phyloP scores from a whole-genome alignment of 2,329 filamentous ascomycete genomes.

The Calonectria pseudoturangicola region DNA sequence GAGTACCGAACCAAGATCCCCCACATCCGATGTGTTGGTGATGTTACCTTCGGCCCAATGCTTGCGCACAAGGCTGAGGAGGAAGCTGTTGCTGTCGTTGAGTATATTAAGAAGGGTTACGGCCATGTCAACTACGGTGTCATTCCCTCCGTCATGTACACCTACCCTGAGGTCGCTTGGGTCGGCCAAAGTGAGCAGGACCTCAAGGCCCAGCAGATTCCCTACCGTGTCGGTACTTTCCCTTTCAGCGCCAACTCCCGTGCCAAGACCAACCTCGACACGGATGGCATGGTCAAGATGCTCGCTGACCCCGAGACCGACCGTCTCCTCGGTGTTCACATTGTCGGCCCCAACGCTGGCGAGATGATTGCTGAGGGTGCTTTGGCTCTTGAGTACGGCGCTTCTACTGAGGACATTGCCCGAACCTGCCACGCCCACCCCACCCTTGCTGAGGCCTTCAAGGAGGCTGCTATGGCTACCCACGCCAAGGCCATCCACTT shows the following conservation, averaged over 20 bases:
- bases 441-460: slow-evolving; percentile 97
- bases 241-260: slow-evolving; percentile 98
- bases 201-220: slow-evolving; percentile 90
- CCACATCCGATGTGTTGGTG: slow-evolving; percentile 97
- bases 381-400: slow-evolving; percentile 96
- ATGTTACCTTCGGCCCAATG: slow-evolving; percentile 98
- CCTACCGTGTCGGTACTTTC: slow-evolving; percentile 95
- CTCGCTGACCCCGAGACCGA: slow-evolving; percentile 97
- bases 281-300: slow-evolving; percentile 98
- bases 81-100: slow-evolving; percentile 94
- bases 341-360: slow-evolving; percentile 95
- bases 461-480: slow-evolving; percentile 99
- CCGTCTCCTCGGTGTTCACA: slow-evolving; percentile 95
- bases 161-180: slow-evolving; percentile 98
- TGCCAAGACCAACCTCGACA: slow-evolving; percentile 98
- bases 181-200: slow-evolving; percentile 98
- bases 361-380: slow-evolving; percentile 99
- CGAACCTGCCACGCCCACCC: slow-evolving; percentile 98
- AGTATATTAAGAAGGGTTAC: slow-evolving; percentile 98
- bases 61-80: slow-evolving; percentile 99
- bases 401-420: slow-evolving; percentile 94
- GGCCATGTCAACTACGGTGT: slow-evolving; percentile 99
- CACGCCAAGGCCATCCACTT: slow-evolving; percentile 97
- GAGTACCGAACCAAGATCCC: slow-evolving; percentile 99
- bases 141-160: slow-evolving; percentile 99